phyloP scores from a whole-genome alignment of 176 grass and related monocot species.

The Musa troglodytarum region DNA sequence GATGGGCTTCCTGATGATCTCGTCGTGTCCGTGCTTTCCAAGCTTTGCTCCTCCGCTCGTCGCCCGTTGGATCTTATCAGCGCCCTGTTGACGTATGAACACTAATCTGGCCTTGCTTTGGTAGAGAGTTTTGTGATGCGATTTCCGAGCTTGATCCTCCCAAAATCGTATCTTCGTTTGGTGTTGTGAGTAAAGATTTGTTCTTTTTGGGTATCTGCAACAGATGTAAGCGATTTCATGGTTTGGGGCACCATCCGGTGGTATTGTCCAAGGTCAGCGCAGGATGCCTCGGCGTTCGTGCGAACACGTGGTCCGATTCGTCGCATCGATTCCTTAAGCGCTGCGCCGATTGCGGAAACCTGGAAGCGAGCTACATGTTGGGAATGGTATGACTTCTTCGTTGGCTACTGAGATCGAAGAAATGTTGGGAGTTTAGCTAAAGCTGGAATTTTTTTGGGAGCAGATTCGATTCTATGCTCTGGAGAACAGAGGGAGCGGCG shows the following conservation, averaged over 20 bases:
- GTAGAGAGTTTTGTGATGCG: too few species aligned
- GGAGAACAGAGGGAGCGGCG: constrained; percentile 27
- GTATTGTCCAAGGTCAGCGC: constrained; percentile 37
- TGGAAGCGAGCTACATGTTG: constrained; percentile 60
- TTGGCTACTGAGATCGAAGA: neutral
- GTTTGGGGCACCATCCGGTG: constrained; percentile 21
- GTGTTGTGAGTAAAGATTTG: neutral
- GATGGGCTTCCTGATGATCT: constrained; percentile 59
- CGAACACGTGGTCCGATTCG: constrained; percentile 32
- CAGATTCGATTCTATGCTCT: constrained; percentile 63
- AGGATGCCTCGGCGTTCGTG: constrained; percentile 25
- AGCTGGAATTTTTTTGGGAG: neutral
- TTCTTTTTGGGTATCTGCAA: neutral
- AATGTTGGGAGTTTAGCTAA: neutral
- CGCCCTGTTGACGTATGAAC: constrained; percentile 28
- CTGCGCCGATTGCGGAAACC: constrained; percentile 50
- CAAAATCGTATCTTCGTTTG: neutral
- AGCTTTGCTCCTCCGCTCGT: constrained; percentile 12
- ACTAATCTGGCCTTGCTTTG: too few species aligned
- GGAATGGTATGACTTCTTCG: constrained; percentile 41
- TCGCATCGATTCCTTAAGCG: constrained; percentile 42
- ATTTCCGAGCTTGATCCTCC: neutral
- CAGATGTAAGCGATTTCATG: constrained; percentile 55
- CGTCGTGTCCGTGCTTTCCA: constrained; percentile 35
- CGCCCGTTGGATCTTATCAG: constrained; percentile 38